Conservation (phyloP, 2,329 filamentous ascomycete genomes). For the Penicillium sp. region DNA sequence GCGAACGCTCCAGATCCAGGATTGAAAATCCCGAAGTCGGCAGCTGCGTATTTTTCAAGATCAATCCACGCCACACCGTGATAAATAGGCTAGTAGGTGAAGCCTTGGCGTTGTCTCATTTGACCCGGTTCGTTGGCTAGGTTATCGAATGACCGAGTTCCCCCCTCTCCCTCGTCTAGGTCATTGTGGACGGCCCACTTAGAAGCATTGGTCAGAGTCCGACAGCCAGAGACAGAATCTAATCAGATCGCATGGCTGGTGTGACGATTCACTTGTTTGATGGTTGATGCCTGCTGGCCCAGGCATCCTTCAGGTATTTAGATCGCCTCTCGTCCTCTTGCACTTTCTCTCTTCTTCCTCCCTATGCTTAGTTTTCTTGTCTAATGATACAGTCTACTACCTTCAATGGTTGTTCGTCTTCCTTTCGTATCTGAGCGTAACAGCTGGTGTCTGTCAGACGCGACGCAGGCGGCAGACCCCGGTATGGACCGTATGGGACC, state of each 20-base stretch:
- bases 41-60: constrained; percentile 2
- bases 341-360: no score
- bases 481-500: no score
- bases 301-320: no score
- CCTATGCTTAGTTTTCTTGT: no score
- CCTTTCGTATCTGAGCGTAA: no score
- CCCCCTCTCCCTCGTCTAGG: not conserved
- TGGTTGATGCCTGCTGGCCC: no score
- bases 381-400: no score
- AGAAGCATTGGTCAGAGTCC: not conserved
- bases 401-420: no score
- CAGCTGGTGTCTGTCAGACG: no score
- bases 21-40: constrained; percentile 6
- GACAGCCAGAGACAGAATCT: constrained; percentile 4
- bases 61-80: constrained; percentile 1
- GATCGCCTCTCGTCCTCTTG: no score
- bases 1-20: not conserved
- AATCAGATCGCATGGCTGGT: constrained; percentile 8
- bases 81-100: not conserved
- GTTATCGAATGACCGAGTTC: not conserved
- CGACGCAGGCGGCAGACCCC: no score
- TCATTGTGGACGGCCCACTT: constrained; percentile 1
- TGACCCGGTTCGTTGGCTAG: not conserved
- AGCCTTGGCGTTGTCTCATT: constrained; percentile 6
- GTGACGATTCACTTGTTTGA: no score